Base-by-base conservation (phyloP, 2,329 filamentous ascomycete genomes). In the Ophiostoma sp. region DNA sequence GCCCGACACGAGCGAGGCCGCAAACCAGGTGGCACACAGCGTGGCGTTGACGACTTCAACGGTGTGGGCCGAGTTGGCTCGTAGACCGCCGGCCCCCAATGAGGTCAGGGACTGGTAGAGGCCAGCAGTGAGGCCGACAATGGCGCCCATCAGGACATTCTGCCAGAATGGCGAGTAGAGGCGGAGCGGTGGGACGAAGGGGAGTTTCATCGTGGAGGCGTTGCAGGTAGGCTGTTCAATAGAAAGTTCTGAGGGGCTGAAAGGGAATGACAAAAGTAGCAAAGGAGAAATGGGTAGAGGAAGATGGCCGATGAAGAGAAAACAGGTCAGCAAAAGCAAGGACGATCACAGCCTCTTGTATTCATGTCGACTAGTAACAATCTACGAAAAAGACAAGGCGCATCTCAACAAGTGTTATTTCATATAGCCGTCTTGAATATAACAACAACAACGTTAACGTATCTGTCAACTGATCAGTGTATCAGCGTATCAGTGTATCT, bases 111-210 rank as follows among this genome's bases (percentile, higher is more conserved):
- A 69, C 66, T 69, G 66, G 66, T 69, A 69, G 42, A 69, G 45
- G 45, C 66, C 66, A 31, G 66, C 66, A 2, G 66, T 69, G 15
- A 69, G 17, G 17, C 66, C 66, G 42, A 69, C 28, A 25, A 69
- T 69, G 66, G 25, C 66, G 66, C 66, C 66, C 66, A 69, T 69
- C 25, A 69, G 39, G 25, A 69, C 45, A 31, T 69, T 69, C 36
- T 69, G 66, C 66, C 66, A 69, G 25, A 50, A 69, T 19, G 66
- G 66, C 19, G 66, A 69, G 66, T 69, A 15, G 22, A 69, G 66
- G 6, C 66, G 66, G 12, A 69, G 28, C 3, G 66, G 66, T 1
- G 66, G 66, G 15, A 52, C 15, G 19, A 52, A 69, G 2, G 66
- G 66, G 28, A 69, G 15, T 22, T 63, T 63, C 31, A 63, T 39